Conservation (phyloP, 352 stramenopile species). For the Globisporangium ultimum region DNA sequence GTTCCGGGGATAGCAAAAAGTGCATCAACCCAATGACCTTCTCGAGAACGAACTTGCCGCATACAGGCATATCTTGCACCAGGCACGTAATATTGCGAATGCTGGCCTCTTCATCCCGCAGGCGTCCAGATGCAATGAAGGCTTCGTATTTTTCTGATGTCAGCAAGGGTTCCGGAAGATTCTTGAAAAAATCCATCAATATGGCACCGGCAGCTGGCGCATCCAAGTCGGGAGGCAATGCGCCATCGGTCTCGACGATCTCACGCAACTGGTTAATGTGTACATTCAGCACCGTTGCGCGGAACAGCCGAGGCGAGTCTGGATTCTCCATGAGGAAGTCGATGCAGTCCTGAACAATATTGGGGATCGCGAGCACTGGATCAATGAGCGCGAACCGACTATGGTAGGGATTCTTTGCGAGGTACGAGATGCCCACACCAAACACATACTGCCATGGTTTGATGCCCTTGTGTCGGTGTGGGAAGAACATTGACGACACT, state of each 20-base stretch:
- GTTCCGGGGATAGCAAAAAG: constrained; percentile 55
- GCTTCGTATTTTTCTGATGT: constrained; percentile 81
- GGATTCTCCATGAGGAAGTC: constrained; percentile 58
- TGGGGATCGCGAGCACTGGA: constrained; percentile 64
- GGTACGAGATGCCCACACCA: constrained; percentile 63
- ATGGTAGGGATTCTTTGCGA: constrained; percentile 79
- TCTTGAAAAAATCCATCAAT: constrained; percentile 78
- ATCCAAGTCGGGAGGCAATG: constrained; percentile 56
- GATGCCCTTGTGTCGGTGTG: constrained; percentile 68
- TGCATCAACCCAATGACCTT: constrained; percentile 66
- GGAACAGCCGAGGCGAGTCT: constrained; percentile 71
- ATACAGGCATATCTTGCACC: constrained; percentile 67
- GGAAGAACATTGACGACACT: constrained; percentile 53
- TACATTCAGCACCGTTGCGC: constrained; percentile 70
- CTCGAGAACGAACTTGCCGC: constrained; percentile 72
- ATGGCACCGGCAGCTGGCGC: constrained; percentile 61
- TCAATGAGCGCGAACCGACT: constrained; percentile 78
- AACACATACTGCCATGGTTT: constrained; percentile 86
- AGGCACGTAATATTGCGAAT: constrained; percentile 77
- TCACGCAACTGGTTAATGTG: constrained; percentile 70
- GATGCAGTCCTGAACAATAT: constrained; percentile 77
- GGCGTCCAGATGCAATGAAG: constrained; percentile 64
- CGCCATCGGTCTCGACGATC: constrained; percentile 66
- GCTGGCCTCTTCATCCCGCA: constrained; percentile 71
- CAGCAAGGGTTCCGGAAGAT: constrained; percentile 69